Conservation (phyloP, 345 rosid genomes). For the Eucalyptus decipiens region DNA sequence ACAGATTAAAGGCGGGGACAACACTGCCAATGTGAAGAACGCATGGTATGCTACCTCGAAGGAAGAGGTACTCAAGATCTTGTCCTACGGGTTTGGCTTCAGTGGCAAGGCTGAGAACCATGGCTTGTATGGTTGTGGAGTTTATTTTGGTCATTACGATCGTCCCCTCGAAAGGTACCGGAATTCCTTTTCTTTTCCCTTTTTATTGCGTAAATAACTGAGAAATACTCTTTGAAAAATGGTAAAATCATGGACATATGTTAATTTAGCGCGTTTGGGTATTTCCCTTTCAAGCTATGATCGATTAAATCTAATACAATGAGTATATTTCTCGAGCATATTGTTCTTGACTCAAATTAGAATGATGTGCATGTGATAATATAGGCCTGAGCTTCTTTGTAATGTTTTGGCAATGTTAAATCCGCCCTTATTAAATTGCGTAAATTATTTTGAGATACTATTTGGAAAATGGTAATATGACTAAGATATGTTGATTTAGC, state of each 20-base stretch:
- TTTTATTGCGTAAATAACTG: background rate
- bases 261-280: background rate
- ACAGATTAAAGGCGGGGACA: conserved; percentile 33
- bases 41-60: conserved; percentile 57
- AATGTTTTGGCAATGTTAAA: background rate
- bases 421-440: background rate
- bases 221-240: background rate
- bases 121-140: conserved; percentile 47
- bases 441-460: background rate
- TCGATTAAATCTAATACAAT: background rate
- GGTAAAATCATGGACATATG: background rate
- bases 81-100: conserved; percentile 52
- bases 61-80: conserved; percentile 26
- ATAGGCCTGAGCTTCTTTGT: background rate
- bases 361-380: background rate
- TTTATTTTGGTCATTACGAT: conserved; percentile 52
- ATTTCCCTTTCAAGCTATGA: background rate
- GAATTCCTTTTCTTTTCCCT: background rate
- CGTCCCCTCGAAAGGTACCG: conserved; percentile 52
- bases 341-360: background rate
- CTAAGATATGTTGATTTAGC: background rate
- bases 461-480: background rate
- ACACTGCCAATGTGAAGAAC: conserved; percentile 38
- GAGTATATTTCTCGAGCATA: background rate
- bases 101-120: conserved; percentile 5